Base-by-base conservation (phyloP, 495 filamentous ascomycete genomes). In the Trichoderma orchidacearum region DNA sequence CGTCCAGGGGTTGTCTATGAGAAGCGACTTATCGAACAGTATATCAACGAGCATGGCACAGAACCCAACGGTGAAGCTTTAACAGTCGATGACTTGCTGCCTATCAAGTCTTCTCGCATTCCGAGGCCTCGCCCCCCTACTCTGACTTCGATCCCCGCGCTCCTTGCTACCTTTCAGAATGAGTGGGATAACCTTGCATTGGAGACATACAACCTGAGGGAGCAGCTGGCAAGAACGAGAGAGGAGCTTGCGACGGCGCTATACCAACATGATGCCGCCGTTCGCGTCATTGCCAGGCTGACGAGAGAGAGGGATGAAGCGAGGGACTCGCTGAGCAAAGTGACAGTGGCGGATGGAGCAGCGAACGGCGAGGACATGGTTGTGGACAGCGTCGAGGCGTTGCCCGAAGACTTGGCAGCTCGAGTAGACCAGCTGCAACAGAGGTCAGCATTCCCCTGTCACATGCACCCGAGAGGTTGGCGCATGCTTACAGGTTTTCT, bases 141-240 rank as follows among this genome's bases (percentile, higher is more conserved):
- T 25, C 85, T 96, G 61, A 97, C 93, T 50, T 97, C 93, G 27
- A 94, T 98, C 60, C 93, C 93, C 6, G 89, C 93, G n/a, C 79
- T 98, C 25, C 87, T 98, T 58, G 86, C 86, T 35, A 85, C 89
- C n/a, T 96, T 98, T 65, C 93, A 98, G 62, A 92, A 95, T 63
- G 93, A 98, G 77, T 98, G 93, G 93, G 93, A 98, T 69, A 86
- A 93, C 9, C 68, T 96, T 28, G 86, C 90, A 29, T 74, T 98
- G 18, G 93, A 98, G 69, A 84, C 89, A 53, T 96, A 88, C 67
- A 89, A 87, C 53, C 73, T 96, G 32, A 82, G 85, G 68, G 87
- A 96, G 67, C 90, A 95, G 59, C 72, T 98, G 59, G 77, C 85
- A 41, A 89, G 95, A 64, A 93, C 88, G 28, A 78, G 91, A 63